phyloP scores from a whole-genome alignment of 257 asterid species.

The Coffea canephora region DNA sequence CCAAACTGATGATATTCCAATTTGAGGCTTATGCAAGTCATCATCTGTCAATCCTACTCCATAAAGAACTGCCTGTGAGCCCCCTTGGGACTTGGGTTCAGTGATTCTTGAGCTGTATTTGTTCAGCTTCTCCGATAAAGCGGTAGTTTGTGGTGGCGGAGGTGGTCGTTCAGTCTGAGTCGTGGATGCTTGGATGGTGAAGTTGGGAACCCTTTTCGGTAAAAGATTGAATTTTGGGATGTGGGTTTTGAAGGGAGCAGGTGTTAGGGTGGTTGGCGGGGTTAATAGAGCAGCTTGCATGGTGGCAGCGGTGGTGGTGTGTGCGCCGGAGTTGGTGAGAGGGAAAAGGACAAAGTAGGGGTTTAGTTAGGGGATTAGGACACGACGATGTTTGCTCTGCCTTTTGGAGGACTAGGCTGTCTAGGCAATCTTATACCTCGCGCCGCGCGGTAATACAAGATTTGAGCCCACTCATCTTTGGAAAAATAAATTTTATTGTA shows the following conservation, averaged over 20 bases:
- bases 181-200: slow-evolving; percentile 51
- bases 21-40: slow-evolving; percentile 81
- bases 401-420: too few species aligned
- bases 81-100: slow-evolving; percentile 92
- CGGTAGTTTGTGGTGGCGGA: slow-evolving; percentile 30
- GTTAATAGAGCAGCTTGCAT: slow-evolving; percentile 30
- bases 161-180: slow-evolving; percentile 38
- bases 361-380: neutral
- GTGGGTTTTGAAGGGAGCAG: neutral
- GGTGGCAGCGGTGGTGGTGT: slow-evolving; percentile 7
- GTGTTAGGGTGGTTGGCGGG: neutral
- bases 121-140: slow-evolving; percentile 48
- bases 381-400: too few species aligned
- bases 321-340: slow-evolving; percentile 12
- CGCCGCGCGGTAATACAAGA: too few species aligned
- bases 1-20: slow-evolving; percentile 98
- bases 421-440: too few species aligned
- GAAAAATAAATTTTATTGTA: too few species aligned
- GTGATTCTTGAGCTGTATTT: slow-evolving; percentile 88
- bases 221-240: neutral
- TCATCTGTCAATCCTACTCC: slow-evolving; percentile 95
- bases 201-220: neutral
- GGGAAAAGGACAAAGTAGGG: slow-evolving; percentile 20
- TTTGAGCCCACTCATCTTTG: too few species aligned
- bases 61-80: slow-evolving; percentile 86